These are phyloP conservation scores for Fomitopsis serialis DNA, from an alignment of 768 basidiomycete genomes.

Conservation along the genomic window DNA sequence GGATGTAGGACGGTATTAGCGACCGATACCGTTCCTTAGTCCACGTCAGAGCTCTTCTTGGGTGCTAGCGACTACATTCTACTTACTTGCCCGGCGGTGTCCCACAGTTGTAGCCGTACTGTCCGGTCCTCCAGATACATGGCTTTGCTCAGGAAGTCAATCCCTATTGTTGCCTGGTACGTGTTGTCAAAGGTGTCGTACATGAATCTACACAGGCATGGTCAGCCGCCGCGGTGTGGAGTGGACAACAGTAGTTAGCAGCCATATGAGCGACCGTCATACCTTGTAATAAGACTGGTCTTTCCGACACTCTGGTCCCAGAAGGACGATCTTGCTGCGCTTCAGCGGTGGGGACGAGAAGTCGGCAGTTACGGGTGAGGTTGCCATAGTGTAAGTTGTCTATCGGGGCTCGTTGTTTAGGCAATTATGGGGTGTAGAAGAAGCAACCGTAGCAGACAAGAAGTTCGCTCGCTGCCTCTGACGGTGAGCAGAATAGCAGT, in stretches of 20 bases:
- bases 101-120: conserved; percentile 96
- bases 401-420: neutral
- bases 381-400: conserved; percentile 18
- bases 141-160: conserved; percentile 99
- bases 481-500: neutral
- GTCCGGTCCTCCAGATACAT: conserved; percentile 99
- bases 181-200: conserved; percentile 99
- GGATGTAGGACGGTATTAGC: conserved; percentile 96
- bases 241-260: neutral
- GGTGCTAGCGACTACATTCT: neutral
- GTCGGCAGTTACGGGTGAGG: conserved; percentile 72
- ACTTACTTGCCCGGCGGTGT: conserved; percentile 90
- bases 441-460: neutral
- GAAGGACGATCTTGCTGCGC: conserved; percentile 92
- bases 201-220: conserved; percentile 65
- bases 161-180: conserved; percentile 96
- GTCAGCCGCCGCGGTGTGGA: neutral
- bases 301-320: conserved; percentile 99
- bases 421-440: conserved; percentile 28
- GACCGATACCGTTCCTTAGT: conserved; percentile 92
- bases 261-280: conserved; percentile 15
- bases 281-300: conserved; percentile 97
- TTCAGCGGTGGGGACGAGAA: conserved; percentile 88
- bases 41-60: conserved; percentile 4
- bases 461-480: neutral